These are phyloP conservation scores for Cryptosporidium parvum DNA, from an alignment of 169 alveolate genomes.

Conservation along the genomic window DNA sequence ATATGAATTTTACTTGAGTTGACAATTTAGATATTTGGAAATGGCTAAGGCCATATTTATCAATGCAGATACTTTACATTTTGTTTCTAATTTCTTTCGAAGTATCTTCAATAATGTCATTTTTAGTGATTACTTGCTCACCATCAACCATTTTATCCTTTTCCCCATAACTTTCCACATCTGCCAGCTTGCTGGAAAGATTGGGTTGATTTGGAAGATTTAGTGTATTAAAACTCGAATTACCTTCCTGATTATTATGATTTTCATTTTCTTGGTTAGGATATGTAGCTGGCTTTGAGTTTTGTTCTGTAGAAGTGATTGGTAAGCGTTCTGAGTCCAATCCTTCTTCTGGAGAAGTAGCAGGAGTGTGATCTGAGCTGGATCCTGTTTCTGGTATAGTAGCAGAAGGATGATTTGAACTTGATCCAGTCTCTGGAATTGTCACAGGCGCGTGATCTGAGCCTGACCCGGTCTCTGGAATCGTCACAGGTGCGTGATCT, in stretches of 20 bases:
- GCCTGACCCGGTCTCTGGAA: too few species aligned
- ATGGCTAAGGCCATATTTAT: not conserved
- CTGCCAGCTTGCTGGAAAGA: not conserved
- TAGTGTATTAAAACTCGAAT: not conserved
- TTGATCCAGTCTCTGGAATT: not conserved
- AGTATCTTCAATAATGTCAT: constrained; percentile 9
- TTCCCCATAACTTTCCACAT: not conserved
- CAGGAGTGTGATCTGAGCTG: not conserved
- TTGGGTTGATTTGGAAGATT: not conserved
- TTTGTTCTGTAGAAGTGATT: not conserved
- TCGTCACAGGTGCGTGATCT: too few species aligned
- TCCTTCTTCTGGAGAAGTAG: not conserved
- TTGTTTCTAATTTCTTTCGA: constrained; percentile 16
- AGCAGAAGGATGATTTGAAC: not conserved
- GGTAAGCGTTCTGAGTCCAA: not conserved
- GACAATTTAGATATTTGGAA: not conserved
- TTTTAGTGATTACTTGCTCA: not conserved
- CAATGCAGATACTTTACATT: not conserved
- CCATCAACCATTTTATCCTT: not conserved
- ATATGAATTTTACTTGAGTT: not conserved
- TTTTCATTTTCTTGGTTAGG: not conserved
- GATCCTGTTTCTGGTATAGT: not conserved
- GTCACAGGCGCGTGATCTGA: too few species aligned
- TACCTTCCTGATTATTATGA: not conserved
- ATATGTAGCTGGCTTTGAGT: too few species aligned